These are phyloP conservation scores for Erigeron canadensis DNA, from an alignment of 129 eudicot genomes.

Conservation along the genomic window DNA sequence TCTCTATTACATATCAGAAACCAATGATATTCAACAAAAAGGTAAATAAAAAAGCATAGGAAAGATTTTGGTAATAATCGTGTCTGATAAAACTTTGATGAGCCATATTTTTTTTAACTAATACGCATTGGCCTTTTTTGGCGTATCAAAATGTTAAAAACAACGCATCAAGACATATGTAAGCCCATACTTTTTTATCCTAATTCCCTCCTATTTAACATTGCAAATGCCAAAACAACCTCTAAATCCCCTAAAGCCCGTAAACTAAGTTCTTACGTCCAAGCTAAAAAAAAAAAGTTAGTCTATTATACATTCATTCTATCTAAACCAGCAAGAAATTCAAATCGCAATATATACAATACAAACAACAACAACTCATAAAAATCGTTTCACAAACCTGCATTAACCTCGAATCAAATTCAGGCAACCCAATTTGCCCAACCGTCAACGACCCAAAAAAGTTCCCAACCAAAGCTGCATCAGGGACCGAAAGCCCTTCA, in stretches of 20 bases:
- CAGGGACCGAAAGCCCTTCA: constrained; percentile 64
- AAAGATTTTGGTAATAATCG: no score
- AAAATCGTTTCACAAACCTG: constrained; percentile 48
- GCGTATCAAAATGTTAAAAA: no score
- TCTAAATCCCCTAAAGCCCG: neutral
- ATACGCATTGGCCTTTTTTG: no score
- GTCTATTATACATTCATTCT: neutral
- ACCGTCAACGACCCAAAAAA: constrained; percentile 84
- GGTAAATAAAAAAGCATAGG: neutral
- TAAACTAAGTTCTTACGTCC: neutral
- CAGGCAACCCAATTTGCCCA: constrained; percentile 73
- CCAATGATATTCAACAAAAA: neutral
- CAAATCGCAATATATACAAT: neutral
- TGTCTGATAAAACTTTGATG: no score
- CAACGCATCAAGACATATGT: no score
- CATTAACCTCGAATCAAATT: constrained; percentile 57
- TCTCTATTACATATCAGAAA: neutral
- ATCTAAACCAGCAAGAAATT: constrained; percentile 1
- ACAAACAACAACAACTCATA: neutral
- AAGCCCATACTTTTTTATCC: no score
- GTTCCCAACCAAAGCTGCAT: constrained; percentile 91
- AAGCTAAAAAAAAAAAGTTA: no score
- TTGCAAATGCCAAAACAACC: neutral
- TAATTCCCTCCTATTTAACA: neutral
- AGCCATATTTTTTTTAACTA: no score